Percentiles rank a stretch among this genome's conserved stretches.
Evolutionary conservation across 306 rosid genomes (phyloP).

Genomic region (Bauhinia variegata): DNA sequence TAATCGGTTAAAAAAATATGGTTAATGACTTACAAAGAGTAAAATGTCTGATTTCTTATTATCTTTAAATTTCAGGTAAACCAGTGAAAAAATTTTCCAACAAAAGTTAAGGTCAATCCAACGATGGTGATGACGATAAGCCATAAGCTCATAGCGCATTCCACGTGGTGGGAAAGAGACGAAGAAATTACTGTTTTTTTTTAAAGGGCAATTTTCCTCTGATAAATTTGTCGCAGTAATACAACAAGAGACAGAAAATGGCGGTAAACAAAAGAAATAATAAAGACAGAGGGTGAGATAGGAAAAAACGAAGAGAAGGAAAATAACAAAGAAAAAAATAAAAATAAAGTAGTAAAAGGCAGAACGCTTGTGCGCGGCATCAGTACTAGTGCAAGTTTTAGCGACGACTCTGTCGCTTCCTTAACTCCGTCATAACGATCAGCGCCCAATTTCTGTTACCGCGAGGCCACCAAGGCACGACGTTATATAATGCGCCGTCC

Average conservation of each 20-base stretch:
- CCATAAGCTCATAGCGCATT: conserved; percentile 1
- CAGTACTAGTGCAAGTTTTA: neutral
- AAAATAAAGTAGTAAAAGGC: neutral
- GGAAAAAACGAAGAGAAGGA: neutral
- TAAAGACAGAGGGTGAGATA: neutral
- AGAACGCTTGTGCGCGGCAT: neutral
- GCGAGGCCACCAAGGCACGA: conserved; percentile 31
- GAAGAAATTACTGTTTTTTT: neutral
- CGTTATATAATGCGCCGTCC: conserved; percentile 39
- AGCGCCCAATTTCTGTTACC: conserved; percentile 25
- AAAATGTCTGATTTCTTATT: too few species aligned
- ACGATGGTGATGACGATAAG: neutral
- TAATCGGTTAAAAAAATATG: too few species aligned
- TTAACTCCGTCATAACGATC: conserved; percentile 48
- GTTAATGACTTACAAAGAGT: too few species aligned
- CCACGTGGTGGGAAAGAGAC: conserved; percentile 27
- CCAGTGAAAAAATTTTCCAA: too few species aligned
- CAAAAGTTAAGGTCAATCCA: too few species aligned
- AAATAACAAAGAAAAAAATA: neutral
- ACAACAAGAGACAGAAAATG: too few species aligned
- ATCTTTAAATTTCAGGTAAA: too few species aligned
- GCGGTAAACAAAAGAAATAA: too few species aligned
- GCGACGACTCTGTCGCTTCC: neutral
- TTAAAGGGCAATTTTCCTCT: too few species aligned
- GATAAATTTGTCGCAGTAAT: too few species aligned